Conservation (phyloP, 2,329 filamentous ascomycete genomes). For the Beauveria australis region DNA sequence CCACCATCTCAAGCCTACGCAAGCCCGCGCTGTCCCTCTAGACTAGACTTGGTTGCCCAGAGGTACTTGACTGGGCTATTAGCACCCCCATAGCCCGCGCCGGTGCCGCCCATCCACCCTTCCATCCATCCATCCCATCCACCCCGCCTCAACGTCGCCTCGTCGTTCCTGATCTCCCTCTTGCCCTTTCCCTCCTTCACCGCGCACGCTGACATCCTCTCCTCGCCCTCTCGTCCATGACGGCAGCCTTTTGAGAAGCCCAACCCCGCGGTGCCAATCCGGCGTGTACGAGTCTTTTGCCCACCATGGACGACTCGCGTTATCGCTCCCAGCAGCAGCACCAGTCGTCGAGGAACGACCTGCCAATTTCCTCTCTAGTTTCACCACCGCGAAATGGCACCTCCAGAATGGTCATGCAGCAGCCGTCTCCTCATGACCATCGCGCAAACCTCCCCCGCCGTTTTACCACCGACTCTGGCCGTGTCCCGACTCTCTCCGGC, state of each 20-base stretch:
- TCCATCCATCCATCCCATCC: conserved; percentile 18
- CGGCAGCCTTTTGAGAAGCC: conserved; percentile 24
- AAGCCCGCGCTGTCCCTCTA: neutral
- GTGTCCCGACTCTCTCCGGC: conserved; percentile 66
- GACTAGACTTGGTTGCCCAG: neutral
- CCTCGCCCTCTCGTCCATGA: conserved; percentile 27
- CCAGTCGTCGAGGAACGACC: conserved; percentile 68
- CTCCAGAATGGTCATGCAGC: conserved; percentile 49
- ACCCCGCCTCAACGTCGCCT: conserved; percentile 24
- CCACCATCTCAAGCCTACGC: neutral
- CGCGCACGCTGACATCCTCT: conserved; percentile 21
- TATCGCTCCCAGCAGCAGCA: conserved; percentile 46
- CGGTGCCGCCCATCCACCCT: conserved; percentile 1
- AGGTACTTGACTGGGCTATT: neutral
- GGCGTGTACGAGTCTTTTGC: conserved; percentile 29
- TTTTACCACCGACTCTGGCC: conserved; percentile 86
- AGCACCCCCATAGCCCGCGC: neutral
- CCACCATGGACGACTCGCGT: conserved; percentile 65
- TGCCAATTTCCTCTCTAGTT: conserved; percentile 64
- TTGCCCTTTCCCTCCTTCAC: conserved; percentile 16
- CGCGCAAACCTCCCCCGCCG: conserved; percentile 76
- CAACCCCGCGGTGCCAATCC: conserved; percentile 26
- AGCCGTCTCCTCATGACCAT: conserved; percentile 50
- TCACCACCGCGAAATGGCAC: conserved; percentile 63
- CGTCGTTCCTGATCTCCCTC: conserved; percentile 20